Conservation (phyloP, 257 asterid species). For the Jaltomata sinuosa region DNA sequence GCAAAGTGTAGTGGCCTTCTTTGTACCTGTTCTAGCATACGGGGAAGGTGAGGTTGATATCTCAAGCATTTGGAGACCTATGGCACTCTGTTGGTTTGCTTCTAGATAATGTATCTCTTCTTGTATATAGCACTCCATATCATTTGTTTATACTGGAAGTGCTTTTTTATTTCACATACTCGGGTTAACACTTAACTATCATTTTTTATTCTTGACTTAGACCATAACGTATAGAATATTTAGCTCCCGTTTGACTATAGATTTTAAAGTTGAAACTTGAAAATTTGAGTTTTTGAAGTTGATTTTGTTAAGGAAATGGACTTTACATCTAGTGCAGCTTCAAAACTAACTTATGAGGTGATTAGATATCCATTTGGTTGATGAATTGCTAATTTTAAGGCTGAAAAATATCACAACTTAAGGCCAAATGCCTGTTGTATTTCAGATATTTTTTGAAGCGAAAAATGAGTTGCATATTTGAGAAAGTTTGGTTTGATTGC, state of each 20-base stretch:
- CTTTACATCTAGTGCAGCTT: not conserved
- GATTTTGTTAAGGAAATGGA: too few species aligned
- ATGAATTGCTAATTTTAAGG: not conserved
- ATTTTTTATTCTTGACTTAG: too few species aligned
- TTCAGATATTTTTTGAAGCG: too few species aligned
- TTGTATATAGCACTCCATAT: not conserved
- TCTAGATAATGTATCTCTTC: not conserved
- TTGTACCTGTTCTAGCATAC: conserved; percentile 63
- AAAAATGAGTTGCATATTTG: too few species aligned
- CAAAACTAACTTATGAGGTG: not conserved
- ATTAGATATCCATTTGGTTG: not conserved
- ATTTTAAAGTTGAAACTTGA: too few species aligned
- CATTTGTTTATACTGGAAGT: not conserved
- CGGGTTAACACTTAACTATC: too few species aligned
- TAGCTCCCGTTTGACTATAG: too few species aligned
- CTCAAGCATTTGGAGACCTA: conserved; percentile 91
- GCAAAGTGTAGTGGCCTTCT: conserved; percentile 81
- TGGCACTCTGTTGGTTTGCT: conserved; percentile 26
- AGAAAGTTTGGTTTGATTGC: too few species aligned
- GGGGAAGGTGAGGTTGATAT: conserved; percentile 56
- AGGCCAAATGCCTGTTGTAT: not conserved
- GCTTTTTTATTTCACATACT: too few species aligned
- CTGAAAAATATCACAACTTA: not conserved
- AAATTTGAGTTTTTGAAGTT: too few species aligned
- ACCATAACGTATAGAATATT: too few species aligned